Percentiles rank a stretch among this genome's conserved stretches.
phyloP scores from a whole-genome alignment of 2,329 filamentous ascomycete genomes.

The Chrysoporthe cubensis region DNA sequence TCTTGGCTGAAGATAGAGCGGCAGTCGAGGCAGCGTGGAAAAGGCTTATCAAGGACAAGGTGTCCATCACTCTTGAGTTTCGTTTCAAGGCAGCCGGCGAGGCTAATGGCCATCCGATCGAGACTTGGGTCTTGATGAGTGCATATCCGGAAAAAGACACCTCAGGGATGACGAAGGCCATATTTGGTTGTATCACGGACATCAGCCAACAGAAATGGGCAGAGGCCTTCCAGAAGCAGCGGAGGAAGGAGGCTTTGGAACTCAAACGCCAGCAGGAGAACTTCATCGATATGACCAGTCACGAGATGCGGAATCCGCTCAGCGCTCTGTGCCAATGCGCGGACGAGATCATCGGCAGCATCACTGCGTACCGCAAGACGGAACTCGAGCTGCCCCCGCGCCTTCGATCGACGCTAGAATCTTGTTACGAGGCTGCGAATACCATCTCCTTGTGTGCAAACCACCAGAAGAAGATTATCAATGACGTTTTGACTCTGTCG shows the following conservation, averaged over 20 bases:
- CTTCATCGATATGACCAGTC: constrained; percentile 75
- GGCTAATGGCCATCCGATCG: constrained; percentile 60
- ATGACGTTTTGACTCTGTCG: constrained; percentile 73
- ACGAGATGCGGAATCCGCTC: constrained; percentile 78
- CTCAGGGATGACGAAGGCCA: constrained; percentile 68
- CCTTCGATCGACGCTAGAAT: constrained; percentile 54
- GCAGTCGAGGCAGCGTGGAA: constrained; percentile 62
- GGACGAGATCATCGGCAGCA: constrained; percentile 67
- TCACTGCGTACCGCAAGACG: constrained; percentile 46
- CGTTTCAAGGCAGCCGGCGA: constrained; percentile 72
- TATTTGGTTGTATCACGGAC: constrained; percentile 82
- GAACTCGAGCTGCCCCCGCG: constrained; percentile 39
- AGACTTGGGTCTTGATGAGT: constrained; percentile 79
- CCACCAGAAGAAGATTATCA: constrained; percentile 79
- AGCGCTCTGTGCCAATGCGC: constrained; percentile 77
- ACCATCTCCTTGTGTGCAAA: constrained; percentile 80
- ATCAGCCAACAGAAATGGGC: constrained; percentile 87
- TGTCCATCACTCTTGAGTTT: constrained; percentile 72
- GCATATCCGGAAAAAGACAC: constrained; percentile 73
- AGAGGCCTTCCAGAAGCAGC: constrained; percentile 76
- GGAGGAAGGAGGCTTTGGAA: constrained; percentile 80
- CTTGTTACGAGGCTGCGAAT: constrained; percentile 74
- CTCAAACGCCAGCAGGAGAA: constrained; percentile 74
- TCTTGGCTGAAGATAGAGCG: constrained; percentile 67
- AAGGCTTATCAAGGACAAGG: constrained; percentile 62